Base-by-base conservation (phyloP, 1,284 basidiomycete genomes). In the Cryptococcus deneoformans region DNA sequence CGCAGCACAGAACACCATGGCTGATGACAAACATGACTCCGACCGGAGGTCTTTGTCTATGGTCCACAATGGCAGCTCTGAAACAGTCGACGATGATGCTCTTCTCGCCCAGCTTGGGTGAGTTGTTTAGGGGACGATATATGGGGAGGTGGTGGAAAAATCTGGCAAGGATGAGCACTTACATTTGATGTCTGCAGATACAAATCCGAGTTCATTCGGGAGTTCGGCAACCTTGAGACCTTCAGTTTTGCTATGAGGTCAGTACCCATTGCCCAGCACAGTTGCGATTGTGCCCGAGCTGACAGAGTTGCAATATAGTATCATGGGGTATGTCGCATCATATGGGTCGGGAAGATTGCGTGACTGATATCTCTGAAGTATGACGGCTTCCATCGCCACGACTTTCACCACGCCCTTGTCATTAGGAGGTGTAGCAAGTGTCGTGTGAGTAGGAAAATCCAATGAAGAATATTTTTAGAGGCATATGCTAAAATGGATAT, bases 161-260 rank as follows among this genome's bases (percentile, higher is more conserved):
- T 2, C 16, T n/a, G 8, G 43, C 43, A 16, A 24, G 24, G 8
- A 45, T 24, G 16, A 45, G 14, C n/a, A 8, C 5, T 16, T 14
- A 29, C 29, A 29, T 29, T 29, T 29, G 29, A 0, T 29, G 29
- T 29, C 29, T 34, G 10, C 35, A 65, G 59, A 34, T 70, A 68
- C 58, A 67, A 67, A 53, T 67, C 64, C n/a, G 71, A 72, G 52
- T 70, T 72, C 57, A 56, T 71, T 7, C 60, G 71, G 54, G 71
- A 72, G 54, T 72, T 72, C 48, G 71, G 71, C 39, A 72, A 72
- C 58, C 54, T 73, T n/a, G 71, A 70, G 50, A 75, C 73, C 3
- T 75, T 73, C 58, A 70, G 68, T 47, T 75, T 75, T 44, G 72
- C 70, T 29, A 69, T 68, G 65, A 62, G 55, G 65, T 64, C 52